These are phyloP conservation scores for Pseudogymnoascus sp. DNA, from an alignment of 2,329 filamentous ascomycete species.

Conservation along the genomic window DNA sequence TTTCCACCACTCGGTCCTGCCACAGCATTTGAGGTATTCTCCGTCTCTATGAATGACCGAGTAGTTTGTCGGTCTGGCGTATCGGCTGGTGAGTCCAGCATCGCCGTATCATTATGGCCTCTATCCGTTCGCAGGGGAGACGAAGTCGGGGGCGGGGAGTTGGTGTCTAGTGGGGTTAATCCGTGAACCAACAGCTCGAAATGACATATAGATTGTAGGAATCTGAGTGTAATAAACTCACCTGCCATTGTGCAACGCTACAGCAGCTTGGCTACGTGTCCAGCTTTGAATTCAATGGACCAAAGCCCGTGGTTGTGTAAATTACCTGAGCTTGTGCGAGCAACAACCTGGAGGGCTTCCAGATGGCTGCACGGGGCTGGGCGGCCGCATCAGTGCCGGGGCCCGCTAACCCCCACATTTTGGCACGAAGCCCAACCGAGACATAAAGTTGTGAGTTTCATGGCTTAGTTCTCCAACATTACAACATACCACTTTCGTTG, in stretches of 20 bases:
- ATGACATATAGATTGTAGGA: not conserved
- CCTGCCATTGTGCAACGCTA: not conserved
- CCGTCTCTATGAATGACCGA: not conserved
- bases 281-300: not conserved
- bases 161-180: constrained; percentile 4
- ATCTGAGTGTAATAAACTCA: not conserved
- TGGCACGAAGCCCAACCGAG: not conserved
- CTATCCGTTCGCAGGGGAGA: constrained; percentile 1
- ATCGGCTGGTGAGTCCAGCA: constrained; percentile 8
- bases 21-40: not conserved
- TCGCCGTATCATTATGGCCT: not conserved
- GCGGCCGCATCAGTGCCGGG: not conserved
- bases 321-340: not conserved
- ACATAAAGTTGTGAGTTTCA: constrained; percentile 6
- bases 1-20: constrained; percentile 10
- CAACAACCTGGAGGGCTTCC: constrained; percentile 5
- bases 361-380: not conserved
- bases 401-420: constrained; percentile 5
- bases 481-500: not conserved
- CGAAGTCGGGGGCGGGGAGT: constrained; percentile 2
- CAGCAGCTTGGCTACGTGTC: not conserved
- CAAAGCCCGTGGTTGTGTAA: not conserved
- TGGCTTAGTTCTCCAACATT: not conserved
- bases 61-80: not conserved
- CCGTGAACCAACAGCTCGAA: not conserved